Evolutionary conservation across 225 moss, liverwort and hornwort genomes (phyloP).

Genomic region (Antitrichia curtipendula): DNA sequence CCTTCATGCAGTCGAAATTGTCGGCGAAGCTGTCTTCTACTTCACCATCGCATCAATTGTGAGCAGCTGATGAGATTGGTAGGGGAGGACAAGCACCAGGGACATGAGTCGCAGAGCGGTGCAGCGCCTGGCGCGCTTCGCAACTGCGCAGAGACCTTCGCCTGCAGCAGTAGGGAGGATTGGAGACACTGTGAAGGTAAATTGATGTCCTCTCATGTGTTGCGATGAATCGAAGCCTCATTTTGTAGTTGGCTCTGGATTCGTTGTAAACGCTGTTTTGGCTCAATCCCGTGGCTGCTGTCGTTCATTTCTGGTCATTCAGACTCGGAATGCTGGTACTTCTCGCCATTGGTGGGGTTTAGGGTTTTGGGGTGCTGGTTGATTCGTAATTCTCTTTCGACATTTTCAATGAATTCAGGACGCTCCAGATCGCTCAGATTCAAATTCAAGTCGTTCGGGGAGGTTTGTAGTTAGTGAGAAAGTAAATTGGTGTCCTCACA

Average conservation of each 20-base stretch:
- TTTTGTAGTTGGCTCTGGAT: not conserved
- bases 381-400: not conserved
- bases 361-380: not conserved
- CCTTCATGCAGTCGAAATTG: not conserved
- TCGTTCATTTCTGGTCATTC: not conserved
- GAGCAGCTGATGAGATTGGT: not conserved
- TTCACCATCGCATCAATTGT: not conserved
- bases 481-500: not conserved
- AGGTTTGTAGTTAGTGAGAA: not conserved
- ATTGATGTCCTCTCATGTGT: not conserved
- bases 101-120: slow-evolving; percentile 1
- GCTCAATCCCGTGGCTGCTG: not conserved
- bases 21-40: not conserved
- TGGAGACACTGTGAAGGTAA: not conserved
- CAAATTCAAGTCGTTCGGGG: not conserved
- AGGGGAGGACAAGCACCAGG: not conserved
- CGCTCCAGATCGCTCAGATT: not conserved
- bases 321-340: not conserved
- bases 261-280: not conserved
- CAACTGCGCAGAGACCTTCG: not conserved
- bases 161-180: not conserved
- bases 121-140: not conserved
- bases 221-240: not conserved
- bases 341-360: not conserved
- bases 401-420: not conserved